These are phyloP conservation scores for Penicillium pancosmium DNA, from an alignment of 495 filamentous ascomycete species.

Conservation along the genomic window DNA sequence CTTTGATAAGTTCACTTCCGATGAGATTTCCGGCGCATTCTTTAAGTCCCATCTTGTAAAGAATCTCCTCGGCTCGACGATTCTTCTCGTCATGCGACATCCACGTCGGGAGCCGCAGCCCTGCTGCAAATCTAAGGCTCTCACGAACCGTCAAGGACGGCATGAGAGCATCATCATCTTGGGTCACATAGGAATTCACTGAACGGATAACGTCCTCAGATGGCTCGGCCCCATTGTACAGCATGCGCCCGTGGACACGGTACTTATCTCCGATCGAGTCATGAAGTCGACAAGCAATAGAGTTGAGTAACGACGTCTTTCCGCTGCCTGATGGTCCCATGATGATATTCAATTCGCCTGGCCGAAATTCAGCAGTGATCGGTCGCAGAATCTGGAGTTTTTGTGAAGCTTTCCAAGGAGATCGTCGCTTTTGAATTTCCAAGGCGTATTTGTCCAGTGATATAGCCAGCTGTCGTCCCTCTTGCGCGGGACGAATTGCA, in stretches of 20 bases:
- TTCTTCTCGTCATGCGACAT: slow-evolving; percentile 67
- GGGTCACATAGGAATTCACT: slow-evolving; percentile 73
- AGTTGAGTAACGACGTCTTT: slow-evolving; percentile 71
- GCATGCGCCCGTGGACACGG: slow-evolving; percentile 56
- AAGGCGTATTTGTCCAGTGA: slow-evolving; percentile 62
- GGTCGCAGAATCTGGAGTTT: slow-evolving; percentile 64
- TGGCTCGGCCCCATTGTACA: slow-evolving; percentile 67
- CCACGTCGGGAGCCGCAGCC: slow-evolving; percentile 66
- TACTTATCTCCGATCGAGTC: slow-evolving; percentile 58
- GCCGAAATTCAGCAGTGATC: slow-evolving; percentile 61
- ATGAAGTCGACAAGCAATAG: slow-evolving; percentile 65
- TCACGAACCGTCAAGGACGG: slow-evolving; percentile 75
- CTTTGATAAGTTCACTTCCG: slow-evolving; percentile 70
- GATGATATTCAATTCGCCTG: slow-evolving; percentile 70
- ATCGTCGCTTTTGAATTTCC: slow-evolving; percentile 59
- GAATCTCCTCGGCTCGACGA: slow-evolving; percentile 66
- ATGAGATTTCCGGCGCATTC: slow-evolving; percentile 77
- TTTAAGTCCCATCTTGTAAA: slow-evolving; percentile 73
- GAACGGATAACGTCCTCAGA: slow-evolving; percentile 66
- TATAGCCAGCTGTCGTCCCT: slow-evolving; percentile 61
- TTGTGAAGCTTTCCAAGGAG: slow-evolving; percentile 44
- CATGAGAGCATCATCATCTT: slow-evolving; percentile 74
- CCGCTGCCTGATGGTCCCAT: slow-evolving; percentile 79
- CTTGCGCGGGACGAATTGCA: slow-evolving; percentile 47
- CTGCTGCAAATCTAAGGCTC: slow-evolving; percentile 68